phyloP scores from a whole-genome alignment of 2,329 filamentous ascomycete species.

The Alternaria arbusti region DNA sequence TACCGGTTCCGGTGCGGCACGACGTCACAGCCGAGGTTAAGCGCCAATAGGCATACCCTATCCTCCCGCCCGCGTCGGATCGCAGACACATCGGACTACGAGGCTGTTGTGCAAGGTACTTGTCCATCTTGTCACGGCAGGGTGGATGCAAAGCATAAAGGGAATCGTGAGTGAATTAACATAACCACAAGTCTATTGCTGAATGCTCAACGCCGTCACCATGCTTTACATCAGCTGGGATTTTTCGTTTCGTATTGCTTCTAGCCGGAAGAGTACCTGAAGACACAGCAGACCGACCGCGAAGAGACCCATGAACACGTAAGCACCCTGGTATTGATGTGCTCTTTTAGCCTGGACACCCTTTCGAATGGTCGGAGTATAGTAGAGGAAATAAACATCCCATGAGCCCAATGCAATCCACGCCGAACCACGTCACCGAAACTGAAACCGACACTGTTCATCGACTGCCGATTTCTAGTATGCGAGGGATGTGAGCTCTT shows the following conservation, averaged over 20 bases:
- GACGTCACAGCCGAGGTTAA: slow-evolving; percentile 40
- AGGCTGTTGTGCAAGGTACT: background rate
- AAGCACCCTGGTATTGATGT: slow-evolving; percentile 44
- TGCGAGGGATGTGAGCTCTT: slow-evolving; percentile 87
- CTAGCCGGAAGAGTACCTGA: slow-evolving; percentile 48
- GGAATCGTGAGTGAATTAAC: slow-evolving; percentile 31
- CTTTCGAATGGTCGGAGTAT: slow-evolving; percentile 46
- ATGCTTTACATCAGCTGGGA: slow-evolving; percentile 44
- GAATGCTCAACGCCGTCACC: slow-evolving; percentile 42
- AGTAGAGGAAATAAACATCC: slow-evolving; percentile 46
- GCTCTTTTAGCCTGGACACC: slow-evolving; percentile 50
- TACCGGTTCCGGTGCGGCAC: slow-evolving; percentile 16
- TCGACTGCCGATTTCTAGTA: slow-evolving; percentile 69
- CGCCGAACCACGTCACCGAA: slow-evolving; percentile 43
- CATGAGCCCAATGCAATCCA: slow-evolving; percentile 49
- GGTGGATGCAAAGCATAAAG: background rate
- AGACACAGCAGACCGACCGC: slow-evolving; percentile 45
- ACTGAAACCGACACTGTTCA: slow-evolving; percentile 37
- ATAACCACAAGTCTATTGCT: slow-evolving; percentile 16
- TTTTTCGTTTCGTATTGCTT: slow-evolving; percentile 49
- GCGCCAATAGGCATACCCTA: slow-evolving; percentile 18
- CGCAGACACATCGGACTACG: background rate
- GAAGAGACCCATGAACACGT: slow-evolving; percentile 50
- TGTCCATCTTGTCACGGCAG: background rate
- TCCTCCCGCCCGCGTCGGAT: slow-evolving; percentile 12